Percentiles rank a stretch among this genome's conserved stretches.
Evolutionary conservation across 106 monocot genomes (phyloP).

Genomic region (Alisma plantagoaquatica): DNA sequence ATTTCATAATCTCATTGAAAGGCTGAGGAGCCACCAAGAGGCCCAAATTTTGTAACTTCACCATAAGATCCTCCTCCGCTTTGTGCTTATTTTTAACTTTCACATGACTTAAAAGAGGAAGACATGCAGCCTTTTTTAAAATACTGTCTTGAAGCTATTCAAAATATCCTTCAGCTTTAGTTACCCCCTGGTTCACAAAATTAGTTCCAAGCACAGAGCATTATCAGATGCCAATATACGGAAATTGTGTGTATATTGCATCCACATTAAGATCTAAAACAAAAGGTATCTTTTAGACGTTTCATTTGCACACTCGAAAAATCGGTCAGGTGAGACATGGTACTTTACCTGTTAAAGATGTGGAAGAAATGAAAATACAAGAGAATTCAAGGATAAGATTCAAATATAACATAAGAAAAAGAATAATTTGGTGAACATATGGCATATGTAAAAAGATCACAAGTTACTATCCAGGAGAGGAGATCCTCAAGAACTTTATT

Average conservation of each 20-base stretch:
- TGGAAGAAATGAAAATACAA: too few relatives aligned
- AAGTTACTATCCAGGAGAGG: too few relatives aligned
- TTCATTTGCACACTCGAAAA: too few relatives aligned
- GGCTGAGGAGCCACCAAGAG: constrained; percentile 41
- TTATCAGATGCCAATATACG: constrained; percentile 42
- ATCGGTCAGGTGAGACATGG: too few relatives aligned
- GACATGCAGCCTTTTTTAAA: constrained; percentile 47
- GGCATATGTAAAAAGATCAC: too few relatives aligned
- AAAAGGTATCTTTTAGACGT: too few relatives aligned
- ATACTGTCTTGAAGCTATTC: constrained; percentile 20
- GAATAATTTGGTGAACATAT: too few relatives aligned
- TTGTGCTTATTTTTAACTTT: constrained; percentile 33
- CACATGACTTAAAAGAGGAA: constrained; percentile 67
- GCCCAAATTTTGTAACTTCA: constrained; percentile 32
- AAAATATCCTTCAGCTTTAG: constrained; percentile 64
- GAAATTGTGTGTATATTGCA: constrained; percentile 32
- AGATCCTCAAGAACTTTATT: too few relatives aligned
- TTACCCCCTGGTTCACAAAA: constrained; percentile 33
- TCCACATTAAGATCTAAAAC: constrained; percentile 73
- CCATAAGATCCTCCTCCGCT: constrained; percentile 59
- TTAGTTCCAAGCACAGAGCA: constrained; percentile 46
- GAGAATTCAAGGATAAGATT: too few relatives aligned
- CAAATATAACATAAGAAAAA: too few relatives aligned
- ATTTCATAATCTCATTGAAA: constrained; percentile 89
- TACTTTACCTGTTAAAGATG: too few relatives aligned